A percentile compares a stretch with the other conserved stretches of the same genome.
These are phyloP conservation scores for Monilinia polystroma DNA, from an alignment of 2,329 filamentous ascomycete genomes.

Conservation along the genomic window DNA sequence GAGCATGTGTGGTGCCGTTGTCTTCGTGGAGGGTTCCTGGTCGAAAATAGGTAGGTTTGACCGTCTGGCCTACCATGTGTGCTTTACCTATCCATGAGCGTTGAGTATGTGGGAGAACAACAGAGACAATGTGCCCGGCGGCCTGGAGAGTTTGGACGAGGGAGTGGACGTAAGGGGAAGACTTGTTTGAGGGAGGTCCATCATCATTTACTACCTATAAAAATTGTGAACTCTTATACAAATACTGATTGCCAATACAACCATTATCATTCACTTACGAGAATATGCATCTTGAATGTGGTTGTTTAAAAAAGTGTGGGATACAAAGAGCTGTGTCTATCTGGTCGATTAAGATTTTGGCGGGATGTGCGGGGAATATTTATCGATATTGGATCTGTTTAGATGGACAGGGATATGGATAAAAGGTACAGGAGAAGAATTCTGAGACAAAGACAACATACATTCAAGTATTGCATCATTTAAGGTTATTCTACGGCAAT, in stretches of 20 bases:
- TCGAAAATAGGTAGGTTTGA: constrained; percentile 82
- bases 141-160: constrained; percentile 68
- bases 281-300: constrained; percentile 48
- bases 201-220: constrained; percentile 69
- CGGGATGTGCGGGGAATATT: constrained; percentile 22
- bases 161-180: constrained; percentile 77
- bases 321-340: not conserved
- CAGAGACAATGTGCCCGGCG: constrained; percentile 83
- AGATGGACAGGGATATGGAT: constrained; percentile 12
- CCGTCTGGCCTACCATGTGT: constrained; percentile 86
- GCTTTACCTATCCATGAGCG: constrained; percentile 98
- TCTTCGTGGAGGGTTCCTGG: constrained; percentile 59
- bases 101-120: constrained; percentile 87
- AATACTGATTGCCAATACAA: not conserved
- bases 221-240: not conserved
- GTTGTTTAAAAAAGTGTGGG: constrained; percentile 6
- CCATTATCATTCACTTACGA: constrained; percentile 43
- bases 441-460: not conserved
- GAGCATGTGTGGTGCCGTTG: constrained; percentile 65
- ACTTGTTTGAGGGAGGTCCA: constrained; percentile 73
- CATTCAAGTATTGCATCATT: constrained; percentile 1
- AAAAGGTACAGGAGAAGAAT: not conserved
- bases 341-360: not conserved
- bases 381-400: constrained; percentile 22
- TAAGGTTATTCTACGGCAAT: not conserved